These are phyloP conservation scores for Colletotrichum gloeosporioides DNA, from an alignment of 2,329 filamentous ascomycete species.

Conservation along the genomic window DNA sequence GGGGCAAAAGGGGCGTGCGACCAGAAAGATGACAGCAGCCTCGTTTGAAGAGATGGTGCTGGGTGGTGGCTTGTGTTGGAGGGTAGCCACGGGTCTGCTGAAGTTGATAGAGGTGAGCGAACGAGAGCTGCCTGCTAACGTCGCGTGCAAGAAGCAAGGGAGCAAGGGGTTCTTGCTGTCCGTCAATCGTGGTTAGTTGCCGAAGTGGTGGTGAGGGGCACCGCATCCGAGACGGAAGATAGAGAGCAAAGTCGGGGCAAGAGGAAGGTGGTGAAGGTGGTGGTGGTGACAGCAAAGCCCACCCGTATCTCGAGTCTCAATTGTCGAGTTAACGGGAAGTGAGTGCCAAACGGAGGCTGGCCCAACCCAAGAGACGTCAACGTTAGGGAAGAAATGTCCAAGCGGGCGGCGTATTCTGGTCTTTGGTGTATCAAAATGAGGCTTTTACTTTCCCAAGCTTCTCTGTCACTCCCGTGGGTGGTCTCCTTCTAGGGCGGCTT, in stretches of 20 bases:
- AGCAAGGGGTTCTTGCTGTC: conserved; percentile 8
- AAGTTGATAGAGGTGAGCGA: background rate
- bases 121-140: background rate
- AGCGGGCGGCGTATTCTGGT: background rate
- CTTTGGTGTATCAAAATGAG: background rate
- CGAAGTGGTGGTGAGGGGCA: conserved; percentile 13
- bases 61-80: background rate
- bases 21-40: conserved; percentile 10
- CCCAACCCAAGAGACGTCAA: background rate
- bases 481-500: background rate
- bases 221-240: background rate
- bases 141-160: conserved; percentile 13
- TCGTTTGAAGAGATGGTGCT: background rate
- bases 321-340: background rate
- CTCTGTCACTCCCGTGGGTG: background rate
- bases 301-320: background rate
- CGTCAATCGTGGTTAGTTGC: conserved; percentile 10
- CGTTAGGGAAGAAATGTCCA: background rate
- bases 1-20: conserved; percentile 3
- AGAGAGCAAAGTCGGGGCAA: background rate
- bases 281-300: background rate
- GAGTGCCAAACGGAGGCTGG: background rate
- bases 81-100: background rate
- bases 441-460: background rate
- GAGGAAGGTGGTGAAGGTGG: background rate